Base-by-base conservation (phyloP, 2,329 filamentous ascomycete species). In the Stachybotrys chartarum region DNA sequence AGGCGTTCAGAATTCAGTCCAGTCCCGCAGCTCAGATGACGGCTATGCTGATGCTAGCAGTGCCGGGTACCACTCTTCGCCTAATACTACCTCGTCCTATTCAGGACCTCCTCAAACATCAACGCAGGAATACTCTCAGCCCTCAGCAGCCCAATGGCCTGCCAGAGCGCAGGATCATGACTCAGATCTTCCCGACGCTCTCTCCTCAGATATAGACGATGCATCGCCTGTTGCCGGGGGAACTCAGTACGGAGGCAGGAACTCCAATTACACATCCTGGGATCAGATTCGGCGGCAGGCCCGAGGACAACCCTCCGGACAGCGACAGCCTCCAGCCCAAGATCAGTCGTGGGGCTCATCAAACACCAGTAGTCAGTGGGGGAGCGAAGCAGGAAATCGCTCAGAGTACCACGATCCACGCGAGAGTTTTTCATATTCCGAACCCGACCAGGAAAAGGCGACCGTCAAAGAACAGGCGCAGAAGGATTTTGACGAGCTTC, bases 401-500 rank as follows among this genome's bases (percentile, higher is more conserved):
- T 56, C 54, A 8, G 60, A 60, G 39, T 55, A 54, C 18, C 57
- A 55, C 44, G 58, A 54, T 4, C 46, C 57, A 6, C 60, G 55
- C 6, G 65, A 70, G 7, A 64, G 60, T 39, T 76, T 70, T 57
- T 60, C 68, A 0, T 78, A 70, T 56, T 67, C 69, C 4, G 58
- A 60, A 4, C 57, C 64, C 1, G 74, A 76, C 8, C 70, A 71
- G 54, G 72, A 76, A 24, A 70, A 63, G 55, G 59, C 61, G 4
- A 62, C 67, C 16, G 71, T 70, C 48, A 78, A 73, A 62, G 70
- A 71, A 8, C 71, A 77, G 58, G 77, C 78, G 6, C 78, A 81
- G 56, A 72, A 68, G 56, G 77, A 81, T 32, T 81, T 81, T 59
- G 78, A 81, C 56, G 68, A 68, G 18, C 67, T 80, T 56, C 55